These are phyloP conservation scores for Dujonia santamariae DNA, from an alignment of 1,139 yeast species.

Conservation along the genomic window DNA sequence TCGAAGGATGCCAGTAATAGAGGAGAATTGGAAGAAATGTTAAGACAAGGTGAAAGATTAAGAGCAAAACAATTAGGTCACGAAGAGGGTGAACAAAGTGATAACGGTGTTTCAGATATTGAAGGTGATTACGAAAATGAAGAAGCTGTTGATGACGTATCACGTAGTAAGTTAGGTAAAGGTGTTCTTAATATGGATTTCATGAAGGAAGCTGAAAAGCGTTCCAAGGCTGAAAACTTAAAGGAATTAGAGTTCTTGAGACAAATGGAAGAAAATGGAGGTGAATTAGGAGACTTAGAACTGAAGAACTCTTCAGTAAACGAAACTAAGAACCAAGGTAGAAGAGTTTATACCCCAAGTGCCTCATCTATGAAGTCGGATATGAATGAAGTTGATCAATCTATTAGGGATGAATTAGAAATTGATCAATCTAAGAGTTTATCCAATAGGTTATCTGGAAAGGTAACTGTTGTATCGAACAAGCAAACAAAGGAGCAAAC, in stretches of 20 bases:
- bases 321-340: constrained; percentile 64
- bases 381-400: constrained; percentile 37
- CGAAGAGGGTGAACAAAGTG: constrained; percentile 52
- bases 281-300: constrained; percentile 26
- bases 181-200: constrained; percentile 94
- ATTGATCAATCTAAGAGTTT: constrained; percentile 54
- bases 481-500: constrained; percentile 3
- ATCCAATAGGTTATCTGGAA: constrained; percentile 29
- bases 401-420: constrained; percentile 47
- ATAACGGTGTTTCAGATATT: constrained; percentile 48
- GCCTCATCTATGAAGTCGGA: constrained; percentile 45
- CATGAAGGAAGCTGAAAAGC: constrained; percentile 82
- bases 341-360: constrained; percentile 79
- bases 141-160: constrained; percentile 29
- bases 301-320: constrained; percentile 38
- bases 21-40: constrained; percentile 91
- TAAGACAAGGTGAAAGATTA: constrained; percentile 79
- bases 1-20: constrained; percentile 82
- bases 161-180: constrained; percentile 57
- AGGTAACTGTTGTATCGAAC: no score
- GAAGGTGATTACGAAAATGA: constrained; percentile 43
- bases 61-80: constrained; percentile 72
- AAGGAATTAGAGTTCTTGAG: constrained; percentile 51
- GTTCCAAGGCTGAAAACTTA: constrained; percentile 53
- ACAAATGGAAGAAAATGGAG: constrained; percentile 42